Base-by-base conservation (phyloP, 495 filamentous ascomycete species). In the Penicillium mononematosum region DNA sequence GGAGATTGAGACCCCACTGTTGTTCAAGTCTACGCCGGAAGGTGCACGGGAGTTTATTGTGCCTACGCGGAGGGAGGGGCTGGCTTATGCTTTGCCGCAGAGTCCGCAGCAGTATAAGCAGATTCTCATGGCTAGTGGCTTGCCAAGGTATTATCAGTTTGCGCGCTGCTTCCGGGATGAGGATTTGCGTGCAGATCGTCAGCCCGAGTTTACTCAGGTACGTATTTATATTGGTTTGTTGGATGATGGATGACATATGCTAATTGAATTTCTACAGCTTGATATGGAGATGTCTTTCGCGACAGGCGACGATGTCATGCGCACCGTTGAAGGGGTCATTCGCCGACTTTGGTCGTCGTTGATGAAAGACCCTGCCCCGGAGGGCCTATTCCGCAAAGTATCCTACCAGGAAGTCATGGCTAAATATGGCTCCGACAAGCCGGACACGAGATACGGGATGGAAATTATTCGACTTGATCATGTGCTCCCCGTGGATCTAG, bases 81-180 rank as follows among this genome's bases (percentile, higher is more conserved):
- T 86, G 25, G 89, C 88, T 20, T 98, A 98, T 73, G 94, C 95
- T 11, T 72, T 98, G 24, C 92, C 94, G 0, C 94, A 98, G 65
- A 97, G 92, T 56, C 94, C 94, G 8, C 94, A 98, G 73, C 94
- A 98, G 69, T 98, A 96, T 70, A 98, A 98, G 71, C 94, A 98
- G 73, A 93, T 98, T 42, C 80, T 98, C 19, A 97, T 98, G 92
- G 88, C 92, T 9, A 88, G 87, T 64, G 92, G 93, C 0, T 81
- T 98, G 17, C 70, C 76, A 5, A 81, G 79, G 8, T 98, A 98
- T 70, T 96, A 83, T 66, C 94, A 98, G 70, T 89, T 98, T 71
- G 94, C 95, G 2, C 86, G 83, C 58, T 98, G 94, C 64, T 98
- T 98, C 74, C 88, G 94, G 8, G 94, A 98, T 67, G 94, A 98